A percentile compares a stretch with the other conserved stretches of the same genome.
These are phyloP conservation scores for Paradendryphiella salina DNA, from an alignment of 2,329 filamentous ascomycete genomes.

Conservation along the genomic window DNA sequence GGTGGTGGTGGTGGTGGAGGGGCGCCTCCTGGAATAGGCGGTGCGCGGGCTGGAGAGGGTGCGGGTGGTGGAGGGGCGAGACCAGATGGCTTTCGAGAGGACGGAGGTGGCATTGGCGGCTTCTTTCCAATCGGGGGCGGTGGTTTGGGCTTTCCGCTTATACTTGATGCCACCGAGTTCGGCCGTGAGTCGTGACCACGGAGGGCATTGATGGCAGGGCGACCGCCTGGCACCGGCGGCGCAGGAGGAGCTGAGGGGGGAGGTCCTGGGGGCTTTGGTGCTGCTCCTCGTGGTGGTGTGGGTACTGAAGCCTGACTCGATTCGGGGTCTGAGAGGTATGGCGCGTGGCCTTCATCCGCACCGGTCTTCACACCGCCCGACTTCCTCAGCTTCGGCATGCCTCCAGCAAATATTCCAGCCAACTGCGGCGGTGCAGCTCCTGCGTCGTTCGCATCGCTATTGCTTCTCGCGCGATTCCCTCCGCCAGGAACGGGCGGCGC, in stretches of 20 bases:
- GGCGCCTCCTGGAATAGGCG: conserved; percentile 45
- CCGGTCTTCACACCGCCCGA: conserved; percentile 66
- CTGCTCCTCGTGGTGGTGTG: conserved; percentile 57
- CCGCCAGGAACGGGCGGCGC: conserved; percentile 68
- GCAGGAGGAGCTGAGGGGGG: conserved; percentile 53
- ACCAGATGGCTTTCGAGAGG: conserved; percentile 61
- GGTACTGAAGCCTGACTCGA: conserved; percentile 56
- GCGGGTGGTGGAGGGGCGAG: conserved; percentile 48
- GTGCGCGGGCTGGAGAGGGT: conserved; percentile 48
- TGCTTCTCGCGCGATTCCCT: conserved; percentile 68
- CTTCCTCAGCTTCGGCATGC: conserved; percentile 94
- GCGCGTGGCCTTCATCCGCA: conserved; percentile 65
- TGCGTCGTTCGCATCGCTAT: conserved; percentile 69
- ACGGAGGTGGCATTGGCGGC: conserved; percentile 61
- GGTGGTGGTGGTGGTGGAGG: too few relatives aligned
- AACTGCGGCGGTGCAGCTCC: conserved; percentile 67
- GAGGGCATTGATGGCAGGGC: conserved; percentile 64
- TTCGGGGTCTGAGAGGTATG: conserved; percentile 83
- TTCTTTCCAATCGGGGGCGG: conserved; percentile 81
- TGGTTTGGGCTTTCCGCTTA: conserved; percentile 65
- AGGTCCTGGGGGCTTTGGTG: conserved; percentile 54
- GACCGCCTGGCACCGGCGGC: conserved; percentile 55
- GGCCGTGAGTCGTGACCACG: conserved; percentile 60
- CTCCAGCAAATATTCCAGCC: conserved; percentile 85
- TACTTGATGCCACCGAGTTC: conserved; percentile 61